Conservation (phyloP, 2,329 filamentous ascomycete species). For the Trichoderma simmonsii region DNA sequence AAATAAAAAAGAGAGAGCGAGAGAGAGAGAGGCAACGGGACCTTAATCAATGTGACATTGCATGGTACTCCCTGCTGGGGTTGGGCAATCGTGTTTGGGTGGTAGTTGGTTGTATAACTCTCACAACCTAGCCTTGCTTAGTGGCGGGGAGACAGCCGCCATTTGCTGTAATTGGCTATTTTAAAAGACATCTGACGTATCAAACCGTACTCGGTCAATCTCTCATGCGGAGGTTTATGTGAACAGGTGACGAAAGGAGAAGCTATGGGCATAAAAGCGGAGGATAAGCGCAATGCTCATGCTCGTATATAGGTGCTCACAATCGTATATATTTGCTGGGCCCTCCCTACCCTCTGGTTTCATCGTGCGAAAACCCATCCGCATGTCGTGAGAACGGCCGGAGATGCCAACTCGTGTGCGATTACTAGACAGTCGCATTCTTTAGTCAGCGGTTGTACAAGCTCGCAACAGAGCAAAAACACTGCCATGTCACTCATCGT, state of each 20-base stretch:
- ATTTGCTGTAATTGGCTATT: neutral
- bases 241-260: neutral
- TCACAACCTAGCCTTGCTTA: neutral
- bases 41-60: neutral
- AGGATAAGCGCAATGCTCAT: neutral
- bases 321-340: neutral
- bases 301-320: neutral
- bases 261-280: neutral
- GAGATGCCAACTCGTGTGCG: neutral
- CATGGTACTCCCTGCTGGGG: neutral
- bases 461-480: neutral
- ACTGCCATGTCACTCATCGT: slow-evolving; percentile 9
- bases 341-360: neutral
- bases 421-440: neutral
- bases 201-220: neutral
- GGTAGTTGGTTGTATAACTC: neutral
- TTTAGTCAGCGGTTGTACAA: neutral
- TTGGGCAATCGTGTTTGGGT: neutral
- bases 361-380: neutral
- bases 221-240: neutral
- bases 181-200: neutral
- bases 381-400: neutral
- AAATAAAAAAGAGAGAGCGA: too few species aligned
- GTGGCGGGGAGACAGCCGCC: neutral
- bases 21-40: neutral